A percentile compares a stretch with the other conserved stretches of the same genome.
Evolutionary conservation across 805 yeast genomes (phyloP).

Genomic region (Myxozyma lipomycoides): DNA sequence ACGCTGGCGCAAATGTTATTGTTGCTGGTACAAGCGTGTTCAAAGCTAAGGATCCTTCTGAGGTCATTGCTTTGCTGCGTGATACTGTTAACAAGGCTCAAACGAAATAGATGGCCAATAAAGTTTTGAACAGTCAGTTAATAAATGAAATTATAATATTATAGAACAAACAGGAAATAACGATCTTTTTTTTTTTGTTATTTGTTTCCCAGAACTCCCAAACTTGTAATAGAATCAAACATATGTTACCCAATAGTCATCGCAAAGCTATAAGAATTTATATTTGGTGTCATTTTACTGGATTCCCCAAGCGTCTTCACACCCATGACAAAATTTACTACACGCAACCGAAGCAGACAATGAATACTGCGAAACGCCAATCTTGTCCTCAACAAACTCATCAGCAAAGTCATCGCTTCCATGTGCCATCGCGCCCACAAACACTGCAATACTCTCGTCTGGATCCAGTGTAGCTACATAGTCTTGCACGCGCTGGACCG

Average conservation of each 20-base stretch:
- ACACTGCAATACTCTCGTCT: constrained; percentile 93
- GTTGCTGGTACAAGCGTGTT: constrained; percentile 89
- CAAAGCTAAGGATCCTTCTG: constrained; percentile 73
- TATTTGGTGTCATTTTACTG: not conserved
- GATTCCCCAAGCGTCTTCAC: constrained; percentile 97
- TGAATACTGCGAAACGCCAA: constrained; percentile 93
- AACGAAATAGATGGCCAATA: constrained; percentile 1
- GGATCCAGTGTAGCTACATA: constrained; percentile 73
- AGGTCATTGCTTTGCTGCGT: constrained; percentile 67
- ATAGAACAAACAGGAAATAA: not conserved
- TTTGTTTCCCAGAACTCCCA: not conserved
- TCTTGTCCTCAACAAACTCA: constrained; percentile 92
- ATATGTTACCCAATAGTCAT: not conserved
- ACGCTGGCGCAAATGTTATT: constrained; percentile 95
- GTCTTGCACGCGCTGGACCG: constrained; percentile 78
- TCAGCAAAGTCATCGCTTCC: constrained; percentile 97
- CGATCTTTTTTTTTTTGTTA: constrained; percentile 3
- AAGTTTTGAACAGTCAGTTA: not conserved
- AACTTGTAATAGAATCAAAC: not conserved
- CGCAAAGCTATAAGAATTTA: not conserved
- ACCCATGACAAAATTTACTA: constrained; percentile 96
- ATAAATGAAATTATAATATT: too few relatives aligned
- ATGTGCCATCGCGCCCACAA: constrained; percentile 99
- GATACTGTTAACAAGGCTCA: constrained; percentile 47
- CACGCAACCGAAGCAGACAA: constrained; percentile 97